These are phyloP conservation scores for Scleromitrula shiraiana DNA, from an alignment of 2,329 filamentous ascomycete genomes.

Conservation along the genomic window DNA sequence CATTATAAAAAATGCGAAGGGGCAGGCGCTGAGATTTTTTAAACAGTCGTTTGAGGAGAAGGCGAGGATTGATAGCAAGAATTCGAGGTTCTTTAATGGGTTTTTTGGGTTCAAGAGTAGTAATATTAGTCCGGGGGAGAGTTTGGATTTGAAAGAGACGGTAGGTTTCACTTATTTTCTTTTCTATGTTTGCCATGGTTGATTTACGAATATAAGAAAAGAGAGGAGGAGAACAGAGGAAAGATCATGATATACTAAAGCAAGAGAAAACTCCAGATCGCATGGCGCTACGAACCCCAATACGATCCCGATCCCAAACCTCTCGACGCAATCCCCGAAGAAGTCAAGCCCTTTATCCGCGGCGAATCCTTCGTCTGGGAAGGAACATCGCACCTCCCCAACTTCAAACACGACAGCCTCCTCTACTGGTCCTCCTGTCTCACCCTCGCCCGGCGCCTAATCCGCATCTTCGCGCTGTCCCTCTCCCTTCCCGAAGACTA, in stretches of 20 bases:
- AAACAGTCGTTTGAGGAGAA: slow-evolving; percentile 38
- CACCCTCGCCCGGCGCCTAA: slow-evolving; percentile 41
- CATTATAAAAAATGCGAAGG: slow-evolving; percentile 26
- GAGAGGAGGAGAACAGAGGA: no score
- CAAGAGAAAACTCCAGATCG: no score
- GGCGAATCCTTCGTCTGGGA: slow-evolving; percentile 47
- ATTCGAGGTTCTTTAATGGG: slow-evolving; percentile 40
- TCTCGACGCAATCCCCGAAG: slow-evolving; percentile 35
- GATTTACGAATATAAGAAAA: slow-evolving; percentile 20
- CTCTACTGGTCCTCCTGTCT: slow-evolving; percentile 43
- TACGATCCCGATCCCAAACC: slow-evolving; percentile 40
- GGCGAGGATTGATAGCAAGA: slow-evolving; percentile 28
- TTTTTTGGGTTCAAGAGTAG: slow-evolving; percentile 35
- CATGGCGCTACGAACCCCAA: slow-evolving; percentile 44
- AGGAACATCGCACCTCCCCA: slow-evolving; percentile 38
- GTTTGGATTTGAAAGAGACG: slow-evolving; percentile 43
- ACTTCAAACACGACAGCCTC: slow-evolving; percentile 40
- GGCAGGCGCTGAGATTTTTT: slow-evolving; percentile 37
- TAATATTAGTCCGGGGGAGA: slow-evolving; percentile 43
- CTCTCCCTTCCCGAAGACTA: slow-evolving; percentile 45
- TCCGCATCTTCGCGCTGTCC: slow-evolving; percentile 45
- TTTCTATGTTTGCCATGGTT: not conserved
- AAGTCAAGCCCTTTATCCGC: slow-evolving; percentile 36
- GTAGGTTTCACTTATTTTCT: slow-evolving; percentile 5
- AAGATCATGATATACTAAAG: no score